Base-by-base conservation (phyloP, 2,329 filamentous ascomycete species). In the Celoporthe dispersa region DNA sequence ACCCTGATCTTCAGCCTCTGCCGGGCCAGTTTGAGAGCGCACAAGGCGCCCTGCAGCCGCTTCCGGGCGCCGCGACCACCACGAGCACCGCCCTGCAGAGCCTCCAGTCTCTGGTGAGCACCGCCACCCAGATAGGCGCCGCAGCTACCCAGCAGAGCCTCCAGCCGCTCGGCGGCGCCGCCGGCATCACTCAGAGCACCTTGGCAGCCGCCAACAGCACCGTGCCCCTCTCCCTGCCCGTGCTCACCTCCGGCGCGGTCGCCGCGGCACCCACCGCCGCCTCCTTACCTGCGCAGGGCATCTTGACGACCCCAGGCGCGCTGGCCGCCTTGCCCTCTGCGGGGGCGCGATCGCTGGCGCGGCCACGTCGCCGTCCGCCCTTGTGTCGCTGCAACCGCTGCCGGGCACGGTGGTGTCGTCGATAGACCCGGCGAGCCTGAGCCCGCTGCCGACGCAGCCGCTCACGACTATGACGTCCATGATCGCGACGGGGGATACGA, bases 1-100 rank as follows among this genome's bases (percentile, higher is more conserved):
- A 37, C 0, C n/a, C 62, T 37, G 51, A 62, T 19, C 70, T 71
- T 5, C 66, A 69, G 67, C 61, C 70, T 60, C 70, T 71, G 1
- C 70, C 70, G 16, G 70, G 70, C 57, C 37, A 48, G 14, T 55
- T 68, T 22, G n/a, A 64, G 53, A 41, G 35, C 28, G 44, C 41
- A 25, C 25, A 35, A 2, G 57, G 57, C 4, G 53, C 39, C 33
- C 48, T 71, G 19, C 39, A 71, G 59, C 70, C 62, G 4, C 67
- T 71, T 8, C 67, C 67, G 7, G 70, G 70, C 55, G 62, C 62
- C 35, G 62, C 67, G 11, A 60, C 59, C 11, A 33, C 19, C 44
- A 16, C 25, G 2, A 6, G 22, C 12, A 19, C 33, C 19, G 19
- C 44, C 9, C 63, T 55, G n/a, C 63, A 65, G 33, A 51, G n/a